These are phyloP conservation scores for Yamadazyma paraphyllophila DNA, from an alignment of 805 yeast species.

Conservation along the genomic window DNA sequence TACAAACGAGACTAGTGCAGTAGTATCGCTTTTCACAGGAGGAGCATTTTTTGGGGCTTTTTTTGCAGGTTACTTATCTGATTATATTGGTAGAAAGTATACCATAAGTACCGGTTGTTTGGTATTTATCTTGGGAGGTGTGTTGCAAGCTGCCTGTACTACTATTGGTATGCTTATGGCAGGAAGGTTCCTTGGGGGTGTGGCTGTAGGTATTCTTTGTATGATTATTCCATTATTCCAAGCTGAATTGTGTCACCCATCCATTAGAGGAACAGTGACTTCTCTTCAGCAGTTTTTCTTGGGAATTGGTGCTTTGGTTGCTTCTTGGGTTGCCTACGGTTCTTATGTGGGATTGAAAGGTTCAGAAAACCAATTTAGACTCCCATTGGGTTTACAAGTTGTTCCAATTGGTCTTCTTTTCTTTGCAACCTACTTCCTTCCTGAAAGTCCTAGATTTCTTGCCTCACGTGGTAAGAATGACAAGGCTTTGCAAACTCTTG, in stretches of 20 bases:
- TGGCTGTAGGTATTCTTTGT: conserved; percentile 74
- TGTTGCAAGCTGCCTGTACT: conserved; percentile 28
- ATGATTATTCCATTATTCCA: conserved; percentile 80
- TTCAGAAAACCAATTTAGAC: conserved; percentile 23
- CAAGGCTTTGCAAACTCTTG: conserved; percentile 47
- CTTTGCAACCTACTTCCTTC: conserved; percentile 43
- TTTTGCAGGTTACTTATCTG: conserved; percentile 14
- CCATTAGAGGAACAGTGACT: conserved; percentile 65
- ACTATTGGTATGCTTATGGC: conserved; percentile 16
- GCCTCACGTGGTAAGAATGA: conserved; percentile 48
- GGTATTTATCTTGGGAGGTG: conserved; percentile 26
- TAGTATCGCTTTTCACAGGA: conserved; percentile 16
- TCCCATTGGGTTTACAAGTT: conserved; percentile 24
- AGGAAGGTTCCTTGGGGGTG: conserved; percentile 70
- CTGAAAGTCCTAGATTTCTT: conserved; percentile 57
- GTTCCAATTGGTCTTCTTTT: conserved; percentile 32
- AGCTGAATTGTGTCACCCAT: conserved; percentile 64
- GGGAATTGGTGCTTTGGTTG: conserved; percentile 64
- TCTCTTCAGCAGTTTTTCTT: conserved; percentile 69
- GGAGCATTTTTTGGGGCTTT: conserved; percentile 18
- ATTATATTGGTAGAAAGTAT: conserved; percentile 34
- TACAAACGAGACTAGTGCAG: conserved; percentile 14
- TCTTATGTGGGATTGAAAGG: conserved; percentile 42
- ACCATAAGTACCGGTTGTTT: conserved; percentile 21
- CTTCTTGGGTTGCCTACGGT: conserved; percentile 79